These are phyloP conservation scores for Aspergillus aculeatinus DNA, from an alignment of 2,329 filamentous ascomycete genomes.

Conservation along the genomic window DNA sequence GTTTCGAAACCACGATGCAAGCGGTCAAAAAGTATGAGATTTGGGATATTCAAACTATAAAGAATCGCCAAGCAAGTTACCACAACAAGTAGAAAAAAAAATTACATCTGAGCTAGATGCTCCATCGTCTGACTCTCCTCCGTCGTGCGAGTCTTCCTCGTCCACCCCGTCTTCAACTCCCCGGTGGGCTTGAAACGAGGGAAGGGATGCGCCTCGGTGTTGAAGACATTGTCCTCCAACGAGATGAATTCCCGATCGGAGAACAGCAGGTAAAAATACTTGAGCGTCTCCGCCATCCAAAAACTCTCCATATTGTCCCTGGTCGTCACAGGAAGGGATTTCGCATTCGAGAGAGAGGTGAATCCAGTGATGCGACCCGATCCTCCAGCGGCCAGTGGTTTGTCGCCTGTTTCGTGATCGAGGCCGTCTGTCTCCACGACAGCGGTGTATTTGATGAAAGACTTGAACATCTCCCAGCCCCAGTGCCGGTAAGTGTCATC, in stretches of 20 bases:
- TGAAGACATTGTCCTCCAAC: slow-evolving; percentile 84
- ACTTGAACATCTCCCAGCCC: slow-evolving; percentile 98
- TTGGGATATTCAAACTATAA: neutral
- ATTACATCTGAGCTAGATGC: neutral
- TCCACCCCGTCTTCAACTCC: slow-evolving; percentile 43
- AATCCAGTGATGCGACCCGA: slow-evolving; percentile 58
- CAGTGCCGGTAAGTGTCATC: slow-evolving; percentile 87
- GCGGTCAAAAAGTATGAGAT: neutral
- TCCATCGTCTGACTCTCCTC: neutral
- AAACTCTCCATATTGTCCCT: slow-evolving; percentile 98
- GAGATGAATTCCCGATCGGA: slow-evolving; percentile 78
- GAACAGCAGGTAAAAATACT: slow-evolving; percentile 96
- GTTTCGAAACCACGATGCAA: neutral
- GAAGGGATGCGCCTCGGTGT: slow-evolving; percentile 91
- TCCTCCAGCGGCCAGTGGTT: neutral
- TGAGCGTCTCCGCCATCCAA: slow-evolving; percentile 96
- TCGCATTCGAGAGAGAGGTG: slow-evolving; percentile 75
- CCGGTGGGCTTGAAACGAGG: slow-evolving; percentile 76
- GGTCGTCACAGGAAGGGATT: slow-evolving; percentile 64
- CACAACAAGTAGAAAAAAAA: neutral
- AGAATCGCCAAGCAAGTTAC: neutral
- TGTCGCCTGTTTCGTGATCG: slow-evolving; percentile 11
- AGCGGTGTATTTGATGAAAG: slow-evolving; percentile 81
- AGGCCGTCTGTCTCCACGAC: slow-evolving; percentile 63
- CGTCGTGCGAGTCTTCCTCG: slow-evolving; percentile 24